phyloP scores from a whole-genome alignment of 2,329 filamentous ascomycete genomes.

The Colletotrichum tabaci region DNA sequence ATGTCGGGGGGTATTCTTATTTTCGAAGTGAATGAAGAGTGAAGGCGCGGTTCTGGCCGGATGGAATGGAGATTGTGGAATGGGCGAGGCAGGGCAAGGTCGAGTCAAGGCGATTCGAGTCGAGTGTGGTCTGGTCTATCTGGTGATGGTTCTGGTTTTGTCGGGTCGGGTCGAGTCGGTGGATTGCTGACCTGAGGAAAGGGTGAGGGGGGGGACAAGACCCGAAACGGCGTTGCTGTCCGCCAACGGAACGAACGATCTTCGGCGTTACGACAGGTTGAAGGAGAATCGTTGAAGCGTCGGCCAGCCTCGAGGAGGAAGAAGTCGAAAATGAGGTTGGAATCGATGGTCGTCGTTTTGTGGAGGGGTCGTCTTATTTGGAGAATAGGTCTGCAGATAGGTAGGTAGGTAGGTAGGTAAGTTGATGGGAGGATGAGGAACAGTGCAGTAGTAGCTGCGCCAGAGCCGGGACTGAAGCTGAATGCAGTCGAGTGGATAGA shows the following conservation, averaged over 20 bases:
- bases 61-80: neutral
- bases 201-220: neutral
- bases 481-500: constrained; percentile 41
- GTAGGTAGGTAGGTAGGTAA: constrained; percentile 2
- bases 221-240: neutral
- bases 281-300: constrained; percentile 5
- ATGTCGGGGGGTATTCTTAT: constrained; percentile 50
- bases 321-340: constrained; percentile 6
- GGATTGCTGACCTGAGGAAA: constrained; percentile 16
- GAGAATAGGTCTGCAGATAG: neutral
- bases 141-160: neutral
- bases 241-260: constrained; percentile 16
- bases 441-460: constrained; percentile 20
- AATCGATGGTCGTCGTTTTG: neutral
- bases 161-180: neutral
- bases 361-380: no score
- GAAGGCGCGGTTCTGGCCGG: constrained; percentile 3
- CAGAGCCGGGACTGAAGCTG: constrained; percentile 39
- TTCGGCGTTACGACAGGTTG: constrained; percentile 16
- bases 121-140: no score
- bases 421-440: constrained; percentile 30
- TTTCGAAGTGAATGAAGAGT: neutral
- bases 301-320: constrained; percentile 5
- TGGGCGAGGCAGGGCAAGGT: constrained; percentile 10
- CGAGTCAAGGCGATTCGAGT: neutral